These are phyloP conservation scores for Wickerhamiella spandovensis DNA, from an alignment of 805 yeast species.

Conservation along the genomic window DNA sequence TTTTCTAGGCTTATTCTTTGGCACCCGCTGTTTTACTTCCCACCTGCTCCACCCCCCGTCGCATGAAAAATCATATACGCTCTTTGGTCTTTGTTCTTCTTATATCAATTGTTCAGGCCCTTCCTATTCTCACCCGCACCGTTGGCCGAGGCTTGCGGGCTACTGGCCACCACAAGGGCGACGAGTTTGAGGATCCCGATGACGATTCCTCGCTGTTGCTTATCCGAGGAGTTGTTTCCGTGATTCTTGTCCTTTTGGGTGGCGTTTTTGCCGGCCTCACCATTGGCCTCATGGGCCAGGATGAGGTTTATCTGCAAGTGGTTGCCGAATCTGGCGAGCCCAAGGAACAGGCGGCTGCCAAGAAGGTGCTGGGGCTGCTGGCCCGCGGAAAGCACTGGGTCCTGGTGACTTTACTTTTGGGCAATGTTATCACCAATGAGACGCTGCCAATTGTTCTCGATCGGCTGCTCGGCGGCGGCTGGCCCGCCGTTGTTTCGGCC, in stretches of 20 bases:
- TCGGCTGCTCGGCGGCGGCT: slow-evolving; percentile 88
- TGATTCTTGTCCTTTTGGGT: slow-evolving; percentile 25
- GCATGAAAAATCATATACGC: slow-evolving; percentile 6
- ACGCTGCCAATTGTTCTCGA: slow-evolving; percentile 89
- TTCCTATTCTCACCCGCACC: neutral
- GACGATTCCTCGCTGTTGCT: neutral
- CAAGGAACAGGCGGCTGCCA: slow-evolving; percentile 54
- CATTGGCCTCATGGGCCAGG: slow-evolving; percentile 96
- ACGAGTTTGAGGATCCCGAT: neutral
- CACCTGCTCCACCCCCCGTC: neutral
- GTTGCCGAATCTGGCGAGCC: slow-evolving; percentile 67
- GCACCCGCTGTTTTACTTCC: neutral
- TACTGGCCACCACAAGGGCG: neutral
- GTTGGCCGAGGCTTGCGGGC: neutral
- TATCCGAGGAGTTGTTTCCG: slow-evolving; percentile 18
- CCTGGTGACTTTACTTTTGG: slow-evolving; percentile 68
- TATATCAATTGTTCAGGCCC: neutral
- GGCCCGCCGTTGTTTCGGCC: slow-evolving; percentile 92
- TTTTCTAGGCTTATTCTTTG: neutral
- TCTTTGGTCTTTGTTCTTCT: neutral
- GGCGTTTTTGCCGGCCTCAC: slow-evolving; percentile 44
- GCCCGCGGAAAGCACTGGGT: slow-evolving; percentile 93
- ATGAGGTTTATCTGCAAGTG: slow-evolving; percentile 86
- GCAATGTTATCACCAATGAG: slow-evolving; percentile 88
- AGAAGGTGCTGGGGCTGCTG: slow-evolving; percentile 56